Evolutionary conservation across 2,329 filamentous ascomycete genomes (phyloP), one percentile per base, ranked within the genome.

Genomic region (Cadophora sp.): DNA sequence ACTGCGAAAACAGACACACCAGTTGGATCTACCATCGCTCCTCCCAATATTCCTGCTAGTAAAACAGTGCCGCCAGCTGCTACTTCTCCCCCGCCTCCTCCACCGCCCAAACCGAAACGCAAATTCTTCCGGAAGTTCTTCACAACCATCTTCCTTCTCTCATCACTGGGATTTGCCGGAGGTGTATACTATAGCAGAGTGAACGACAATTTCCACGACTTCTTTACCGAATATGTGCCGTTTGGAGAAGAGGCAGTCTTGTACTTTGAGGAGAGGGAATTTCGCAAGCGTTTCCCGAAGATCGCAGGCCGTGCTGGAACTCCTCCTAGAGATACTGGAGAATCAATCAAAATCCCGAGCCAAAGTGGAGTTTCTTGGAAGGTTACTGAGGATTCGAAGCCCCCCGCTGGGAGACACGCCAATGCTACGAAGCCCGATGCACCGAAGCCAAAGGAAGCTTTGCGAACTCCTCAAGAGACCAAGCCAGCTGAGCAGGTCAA

Each of bases 121-220:
- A 87, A 92, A 71, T 88, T 92, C 68, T 87, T 97, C 78, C 92
- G 87, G 84, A 88, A 92, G 71, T 88, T 92, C 78, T 82, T 97
- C 67, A 82, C 94, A 73, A 92, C 92, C 65, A 81, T 97, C 60
- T 82, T 94, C 70, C 81, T 97, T 55, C 86, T 97, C 31, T 89
- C 92, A 29, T 88, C 89, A 6, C 81, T 97, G 55, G 90, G 91
- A 48, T 99, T 97, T 76, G 92, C 87, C 66, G 94, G 94, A 72
- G 94, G 95, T 73, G 90, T 97, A 65, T 97, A 92, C 85, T 96
- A 97, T 81, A 95, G 96, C 65, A 89, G 97, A 72, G 87, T 96
- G 80, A 97, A 91, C 78, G 96, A 99, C 84, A 97, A 93, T 82
- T 99, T 98, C 87, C 95, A 99, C 82, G 96, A 99, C 81, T 96